Conservation (phyloP, 352 stramenopile genomes). For the Pythium myriotylum region DNA sequence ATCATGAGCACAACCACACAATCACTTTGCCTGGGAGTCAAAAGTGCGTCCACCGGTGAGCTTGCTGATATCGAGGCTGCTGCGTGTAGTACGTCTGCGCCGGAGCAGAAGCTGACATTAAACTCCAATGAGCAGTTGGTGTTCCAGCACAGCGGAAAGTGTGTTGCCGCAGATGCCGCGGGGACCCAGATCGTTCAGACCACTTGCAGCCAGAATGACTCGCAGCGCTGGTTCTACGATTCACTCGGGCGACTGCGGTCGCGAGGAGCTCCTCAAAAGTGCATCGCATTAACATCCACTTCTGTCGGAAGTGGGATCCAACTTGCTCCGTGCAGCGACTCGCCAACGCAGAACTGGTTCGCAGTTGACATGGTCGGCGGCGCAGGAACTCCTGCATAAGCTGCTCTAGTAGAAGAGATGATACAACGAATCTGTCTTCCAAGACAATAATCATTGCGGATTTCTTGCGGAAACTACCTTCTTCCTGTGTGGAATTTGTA, state of each 20-base stretch:
- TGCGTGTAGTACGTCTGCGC: background rate
- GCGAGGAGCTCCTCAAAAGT: background rate
- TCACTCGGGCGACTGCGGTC: slow-evolving; percentile 6
- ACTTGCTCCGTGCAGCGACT: background rate
- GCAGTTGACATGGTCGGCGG: background rate
- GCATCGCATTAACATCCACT: background rate
- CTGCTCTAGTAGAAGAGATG: too few relatives aligned
- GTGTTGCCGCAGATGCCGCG: background rate
- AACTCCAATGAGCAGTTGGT: background rate
- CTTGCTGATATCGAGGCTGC: background rate
- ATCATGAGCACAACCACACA: background rate
- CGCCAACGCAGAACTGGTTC: background rate
- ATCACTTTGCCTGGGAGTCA: background rate
- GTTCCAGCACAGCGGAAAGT: background rate
- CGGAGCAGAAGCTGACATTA: background rate
- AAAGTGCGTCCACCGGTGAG: background rate
- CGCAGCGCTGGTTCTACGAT: slow-evolving; percentile 8
- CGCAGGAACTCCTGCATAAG: background rate
- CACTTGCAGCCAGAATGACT: background rate
- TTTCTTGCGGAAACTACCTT: too few relatives aligned
- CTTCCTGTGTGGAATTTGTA: slow-evolving; percentile 64
- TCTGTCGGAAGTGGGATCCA: background rate
- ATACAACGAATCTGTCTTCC: too few relatives aligned
- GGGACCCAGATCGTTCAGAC: background rate
- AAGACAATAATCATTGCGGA: too few relatives aligned